Evolutionary conservation across 2,329 filamentous ascomycete genomes (phyloP), one percentile per base, ranked within the genome.

Genomic region (Aspergillus ruber): DNA sequence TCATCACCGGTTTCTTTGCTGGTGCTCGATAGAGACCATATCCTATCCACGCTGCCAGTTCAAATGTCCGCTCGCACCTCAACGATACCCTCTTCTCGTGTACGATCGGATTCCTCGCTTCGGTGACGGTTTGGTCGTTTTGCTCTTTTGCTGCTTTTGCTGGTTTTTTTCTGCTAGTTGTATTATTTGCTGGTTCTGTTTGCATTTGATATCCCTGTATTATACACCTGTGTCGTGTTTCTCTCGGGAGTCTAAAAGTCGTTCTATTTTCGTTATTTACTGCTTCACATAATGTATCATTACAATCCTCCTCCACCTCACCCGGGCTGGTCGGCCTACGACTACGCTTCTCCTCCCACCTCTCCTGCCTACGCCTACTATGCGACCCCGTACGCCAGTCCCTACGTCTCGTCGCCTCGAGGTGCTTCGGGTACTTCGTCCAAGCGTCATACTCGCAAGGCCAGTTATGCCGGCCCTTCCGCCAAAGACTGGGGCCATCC

Each of bases 401-500:
- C 76, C 53, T 71, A 69, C 39, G 36, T 39, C 17, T 59, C 69
- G 44, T 76, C 78, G 36, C 76, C 68, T 6, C 66, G 66, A 25
- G 58, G 61, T 25, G 50, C 64, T 4, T 52, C 75, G 41, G 58
- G 61, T 21, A 50, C 64, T 3, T 52, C 75, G 42, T 53, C 75
- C 42, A 77, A 77, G 61, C 70, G 70, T 52, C 80, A 83, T 64
- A 65, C 71, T 27, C 77, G 80, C 61, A 77, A 80, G 56, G 74
- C 79, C 53, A 84, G 80, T 56, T 78, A 77, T 63, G 68, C 65
- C 50, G 71, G 36, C 13, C 36, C 71, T 62, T 69, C 69, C 42
- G 66, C 25, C 25, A 29, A 29, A 29, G 25, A 29, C 25, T 63
- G 50, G 68, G 71, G 25, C 59, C 66, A 10, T 60, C 62, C 43